These are phyloP conservation scores for Filobasidium uniguttulatum DNA, from an alignment of 1,284 basidiomycete species.

Conservation along the genomic window DNA sequence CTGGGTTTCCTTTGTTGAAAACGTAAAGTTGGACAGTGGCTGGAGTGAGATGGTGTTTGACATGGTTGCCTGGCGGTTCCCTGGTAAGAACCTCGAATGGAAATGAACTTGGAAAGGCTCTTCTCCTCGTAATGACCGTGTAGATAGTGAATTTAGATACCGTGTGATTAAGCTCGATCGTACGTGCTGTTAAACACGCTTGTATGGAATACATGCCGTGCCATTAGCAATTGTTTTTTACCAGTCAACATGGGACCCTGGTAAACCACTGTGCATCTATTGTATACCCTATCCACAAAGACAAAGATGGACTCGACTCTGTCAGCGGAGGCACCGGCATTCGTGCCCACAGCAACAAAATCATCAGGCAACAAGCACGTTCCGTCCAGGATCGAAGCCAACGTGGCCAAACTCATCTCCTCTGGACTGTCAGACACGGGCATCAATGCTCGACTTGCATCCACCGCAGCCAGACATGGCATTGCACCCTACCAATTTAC, in stretches of 20 bases:
- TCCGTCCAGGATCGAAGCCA: not conserved
- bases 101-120: too few relatives aligned
- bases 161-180: too few relatives aligned
- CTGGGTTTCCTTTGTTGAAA: conserved; percentile 72
- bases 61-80: conserved; percentile 10
- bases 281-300: too few relatives aligned
- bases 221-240: too few relatives aligned
- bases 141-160: too few relatives aligned
- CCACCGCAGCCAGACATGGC: not conserved
- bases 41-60: conserved; percentile 14
- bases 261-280: too few relatives aligned
- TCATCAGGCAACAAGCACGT: not conserved
- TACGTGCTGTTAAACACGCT: too few relatives aligned
- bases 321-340: not conserved
- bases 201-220: too few relatives aligned
- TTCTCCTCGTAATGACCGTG: too few relatives aligned
- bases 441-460: not conserved
- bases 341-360: not conserved
- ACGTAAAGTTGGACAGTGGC: conserved; percentile 16
- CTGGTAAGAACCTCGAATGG: too few relatives aligned
- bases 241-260: too few relatives aligned
- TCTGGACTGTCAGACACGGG: not conserved
- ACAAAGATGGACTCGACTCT: too few relatives aligned
- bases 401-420: not conserved
- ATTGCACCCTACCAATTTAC: not conserved